Evolutionary conservation across 495 filamentous ascomycete species (phyloP), one percentile per base, ranked within the genome.

Genomic region (Penicillium manginii): DNA sequence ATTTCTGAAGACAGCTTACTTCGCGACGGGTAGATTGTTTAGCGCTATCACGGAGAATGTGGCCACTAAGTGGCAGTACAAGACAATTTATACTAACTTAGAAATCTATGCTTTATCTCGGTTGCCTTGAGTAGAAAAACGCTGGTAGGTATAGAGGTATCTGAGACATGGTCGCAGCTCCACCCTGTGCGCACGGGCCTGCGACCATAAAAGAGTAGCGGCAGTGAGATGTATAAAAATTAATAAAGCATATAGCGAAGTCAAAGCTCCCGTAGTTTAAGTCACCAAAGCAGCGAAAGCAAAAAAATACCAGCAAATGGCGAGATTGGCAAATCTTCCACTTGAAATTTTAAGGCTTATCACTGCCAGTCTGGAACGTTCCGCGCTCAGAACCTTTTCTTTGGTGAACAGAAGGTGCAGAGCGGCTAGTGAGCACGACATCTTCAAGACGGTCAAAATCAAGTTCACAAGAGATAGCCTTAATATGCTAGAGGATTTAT

Each of bases 341-440:
- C 21, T 46, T 22, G 42, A 46, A 12, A 3, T 40, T 3, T 12
- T 40, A 3, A n/a, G 37, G 37, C 18, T 46, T 46, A 46, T 46
- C 12, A 46, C 42, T 7, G 42, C 18, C 18, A 46, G 4, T 21
- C 14, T 46, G 18, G 42, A 22, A 2, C 6, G 17, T 7, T 21
- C 2, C 15, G 21, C 42, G 14, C 42, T 46, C 4, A 22, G 4
- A 22, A 3, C 42, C 6, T 46, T 46, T 46, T 46, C 42, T 14
- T 46, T 46, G 12, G 42, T 46, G 7, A 46, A 46, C 12, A 46
- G 18, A 46, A 46, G 18, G 18, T 46, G 42, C 42, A 46, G 17
- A 46, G 42, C 42, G 3, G 18, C 18, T 19, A 46, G 42, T 22
- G 42, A 46, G 21, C 6, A 8, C 18, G 42, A 46, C 4, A 46